Base-by-base conservation (phyloP, 306 rosid species). In the Hippophae tibetana region DNA sequence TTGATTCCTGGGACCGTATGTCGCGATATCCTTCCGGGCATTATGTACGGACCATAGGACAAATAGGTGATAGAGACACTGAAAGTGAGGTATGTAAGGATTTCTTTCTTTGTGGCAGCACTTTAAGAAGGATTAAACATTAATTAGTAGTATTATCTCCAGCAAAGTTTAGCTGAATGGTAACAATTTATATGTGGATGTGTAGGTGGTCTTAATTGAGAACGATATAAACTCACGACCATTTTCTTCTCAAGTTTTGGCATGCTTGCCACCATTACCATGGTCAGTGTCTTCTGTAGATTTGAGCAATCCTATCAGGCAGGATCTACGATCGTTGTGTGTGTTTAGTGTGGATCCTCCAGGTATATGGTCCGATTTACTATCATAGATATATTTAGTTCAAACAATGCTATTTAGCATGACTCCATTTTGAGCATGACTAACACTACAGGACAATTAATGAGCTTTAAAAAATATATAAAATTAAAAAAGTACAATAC, bases 321-420 rank as follows among this genome's bases (percentile, higher is more conserved):
- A 81, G 87, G 99, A 92, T 72, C 64, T 92, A 77, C 85, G 94
- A 52, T 70, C 78, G 58, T 26, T 88, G 63, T 63, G 51, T 58
- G 95, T 82, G 62, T 88, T 92, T 68, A 92, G 99, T 61, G 99
- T 92, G 63, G 99, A 92, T 74, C 99, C 99, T 80, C 99, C 99
- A 55, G 99, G 99, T 88, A 77, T 64, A 67, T 42, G 26, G 52
- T 56, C 49, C 7, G 6, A 7, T 68, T 53, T 42, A 56, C 10
- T 71, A 25, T 61, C 42, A 31, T 41, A 38, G 45, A 48, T 9
- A 18, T 31, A 14, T 59, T 69, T 12, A 55, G 47, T 71, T 25
- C 52, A 18, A 1, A 18, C 23, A 18, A 18, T 18, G 23, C 23
- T 18, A 18, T 18, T 18, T 18, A 18, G 23, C 23, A 18, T 18